A percentile compares a stretch with the other conserved stretches of the same genome.
phyloP scores from a whole-genome alignment of 2,329 filamentous ascomycete genomes.

The Bipolaris bicolor region DNA sequence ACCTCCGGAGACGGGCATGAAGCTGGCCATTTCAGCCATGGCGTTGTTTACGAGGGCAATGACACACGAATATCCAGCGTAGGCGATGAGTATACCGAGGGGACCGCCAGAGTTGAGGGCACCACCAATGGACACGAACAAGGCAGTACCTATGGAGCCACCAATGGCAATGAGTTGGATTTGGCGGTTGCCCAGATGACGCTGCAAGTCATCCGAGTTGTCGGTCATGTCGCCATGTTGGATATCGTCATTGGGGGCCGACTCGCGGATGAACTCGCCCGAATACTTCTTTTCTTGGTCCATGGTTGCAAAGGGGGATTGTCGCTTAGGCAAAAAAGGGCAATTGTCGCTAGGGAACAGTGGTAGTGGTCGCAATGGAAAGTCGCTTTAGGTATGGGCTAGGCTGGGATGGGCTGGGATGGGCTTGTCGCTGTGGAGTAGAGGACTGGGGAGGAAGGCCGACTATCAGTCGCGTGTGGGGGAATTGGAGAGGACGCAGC shows the following conservation, averaged over 20 bases:
- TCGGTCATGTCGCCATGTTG: slow-evolving; percentile 40
- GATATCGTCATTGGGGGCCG: slow-evolving; percentile 32
- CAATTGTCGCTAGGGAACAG: slow-evolving; percentile 16
- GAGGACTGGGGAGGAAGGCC: slow-evolving; percentile 8
- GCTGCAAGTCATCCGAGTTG: slow-evolving; percentile 48
- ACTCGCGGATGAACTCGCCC: slow-evolving; percentile 37
- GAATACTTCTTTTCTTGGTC: slow-evolving; percentile 42
- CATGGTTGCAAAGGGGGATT: slow-evolving; percentile 34
- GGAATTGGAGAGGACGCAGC: slow-evolving; percentile 27
- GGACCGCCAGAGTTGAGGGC: slow-evolving; percentile 60
- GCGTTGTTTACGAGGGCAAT: slow-evolving; percentile 69
- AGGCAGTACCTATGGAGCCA: slow-evolving; percentile 52
- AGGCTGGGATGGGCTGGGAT: not conserved
- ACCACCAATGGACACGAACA: slow-evolving; percentile 67
- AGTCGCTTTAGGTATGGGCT: slow-evolving; percentile 22
- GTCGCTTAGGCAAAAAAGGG: slow-evolving; percentile 20
- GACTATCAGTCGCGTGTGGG: slow-evolving; percentile 22
- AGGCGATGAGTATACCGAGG: slow-evolving; percentile 64
- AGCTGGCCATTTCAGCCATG: slow-evolving; percentile 68
- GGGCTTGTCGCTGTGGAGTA: slow-evolving; percentile 26
- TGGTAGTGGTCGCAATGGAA: slow-evolving; percentile 14
- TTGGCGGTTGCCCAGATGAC: slow-evolving; percentile 49
- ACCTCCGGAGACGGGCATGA: slow-evolving; percentile 67
- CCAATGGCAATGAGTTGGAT: slow-evolving; percentile 52
- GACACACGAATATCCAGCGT: slow-evolving; percentile 61